Evolutionary conservation across 345 rosid genomes (phyloP), one percentile per base, ranked within the genome.

Genomic region (Gossypium herbaceum): DNA sequence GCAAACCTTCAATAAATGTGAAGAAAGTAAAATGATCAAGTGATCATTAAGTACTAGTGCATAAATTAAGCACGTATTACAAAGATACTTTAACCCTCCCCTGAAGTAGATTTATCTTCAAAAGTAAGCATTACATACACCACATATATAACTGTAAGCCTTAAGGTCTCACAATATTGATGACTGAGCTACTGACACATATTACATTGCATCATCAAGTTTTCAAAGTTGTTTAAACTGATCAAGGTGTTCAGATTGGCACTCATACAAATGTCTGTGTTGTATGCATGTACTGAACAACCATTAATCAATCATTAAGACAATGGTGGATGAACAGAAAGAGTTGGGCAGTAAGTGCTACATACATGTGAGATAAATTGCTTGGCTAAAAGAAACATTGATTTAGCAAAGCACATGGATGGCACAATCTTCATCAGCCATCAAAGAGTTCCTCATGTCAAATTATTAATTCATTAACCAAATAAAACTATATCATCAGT

Each of bases 1-100:
- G 94, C 89, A 94, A 71, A 76, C 98, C 98, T 94, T 77, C 29
- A 79, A 9, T 25, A 68, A 61, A 62, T 55, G 48, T 13, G 8
- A 73, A 64, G 27, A 73, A 12, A 58, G 56, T 47, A 54, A 60
- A 48, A 70, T 61, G 17, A 52, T 65, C 71, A 64, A 64, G 7
- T 12, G 12, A 27, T 50, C 12, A 64, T 39, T 34, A 63, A 64
- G 25, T 64, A 64, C 19, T 41, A 9, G 3, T 39, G 7, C 25
- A 64, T 39, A 68, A 66, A 68, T 50, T 39, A n/a, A 9, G 24
- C n/a, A 27, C 4, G 0, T 9, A 9, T 25, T 12, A 44, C 10
- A 44, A 12, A 20, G 22, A 44, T 45, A 68, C 19, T 47, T 68
- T 22, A 22, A 12, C 56, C 39, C 27, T 65, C 51, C 69, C 6